Base-by-base conservation (phyloP, 306 rosid species). In the Inga oerstediana region DNA sequence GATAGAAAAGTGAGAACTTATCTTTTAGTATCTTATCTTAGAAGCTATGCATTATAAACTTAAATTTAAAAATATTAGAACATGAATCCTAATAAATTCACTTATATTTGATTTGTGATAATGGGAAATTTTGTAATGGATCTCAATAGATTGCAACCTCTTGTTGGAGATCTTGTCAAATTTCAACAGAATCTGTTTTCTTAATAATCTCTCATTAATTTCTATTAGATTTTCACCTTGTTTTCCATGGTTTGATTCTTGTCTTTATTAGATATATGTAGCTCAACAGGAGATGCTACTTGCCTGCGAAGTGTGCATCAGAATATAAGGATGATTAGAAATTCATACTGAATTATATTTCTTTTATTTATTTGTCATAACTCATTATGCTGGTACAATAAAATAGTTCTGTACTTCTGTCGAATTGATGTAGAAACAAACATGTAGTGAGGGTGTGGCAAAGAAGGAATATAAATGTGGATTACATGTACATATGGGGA, bases 1-100 rank as follows among this genome's bases (percentile, higher is more conserved):
- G 93, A 85, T 79, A 87, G 97, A 65, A 91, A 91, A 77, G 97
- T 92, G 89, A 85, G 91, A 10, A 44, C 62, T 12, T 30, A 30
- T 74, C 15, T 43, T 78, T 64, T 78, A 70, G 17, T 68, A 49
- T 45, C 39, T 41, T 48, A 8, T 45, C 14, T 65, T 65, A n/a
- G 8, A 77, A 64, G 58, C 74, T 51, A 30, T 78, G 72, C 59
- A 37, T 48, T 61, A 20, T 45, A 34, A 61, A 62, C 22, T 13
- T n/a, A 52, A n/a, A 17, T 4, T 22, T 44, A 4, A n/a, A 72
- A 72, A 72, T n/a, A 20, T 17, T 44, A 19, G n/a, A 73, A 32
- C 69, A 19, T 30, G 32, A 24, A 27, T 64, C 37, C 19, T 64
- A 11, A 22, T 58, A 19, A 44, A 45, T 72, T 43, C 8, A 5